Conservation (phyloP, 2,329 filamentous ascomycete species). For the Trichoderma sp. region DNA sequence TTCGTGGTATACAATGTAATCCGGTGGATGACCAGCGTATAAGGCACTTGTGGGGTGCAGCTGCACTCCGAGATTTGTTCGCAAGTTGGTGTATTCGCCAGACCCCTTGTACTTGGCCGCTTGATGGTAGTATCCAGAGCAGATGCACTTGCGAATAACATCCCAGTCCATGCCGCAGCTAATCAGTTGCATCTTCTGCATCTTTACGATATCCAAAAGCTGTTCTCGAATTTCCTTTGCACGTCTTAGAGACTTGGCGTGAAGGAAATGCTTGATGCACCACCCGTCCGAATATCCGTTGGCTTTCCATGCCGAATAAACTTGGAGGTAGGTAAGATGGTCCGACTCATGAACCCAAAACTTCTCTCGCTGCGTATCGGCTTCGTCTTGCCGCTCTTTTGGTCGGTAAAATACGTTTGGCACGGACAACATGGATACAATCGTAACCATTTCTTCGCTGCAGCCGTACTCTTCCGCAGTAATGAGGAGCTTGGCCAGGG, state of each 20-base stretch:
- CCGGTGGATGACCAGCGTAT: constrained; percentile 91
- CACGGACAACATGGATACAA: constrained; percentile 96
- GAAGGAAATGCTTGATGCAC: constrained; percentile 91
- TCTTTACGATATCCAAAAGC: constrained; percentile 87
- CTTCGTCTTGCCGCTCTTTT: constrained; percentile 94
- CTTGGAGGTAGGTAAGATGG: constrained; percentile 91
- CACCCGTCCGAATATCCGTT: constrained; percentile 88
- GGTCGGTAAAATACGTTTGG: constrained; percentile 96
- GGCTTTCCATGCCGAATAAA: constrained; percentile 91
- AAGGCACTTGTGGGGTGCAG: constrained; percentile 91
- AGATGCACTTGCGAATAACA: constrained; percentile 91
- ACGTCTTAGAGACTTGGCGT: constrained; percentile 87
- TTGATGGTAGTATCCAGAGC: constrained; percentile 97
- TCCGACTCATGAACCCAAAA: constrained; percentile 98
- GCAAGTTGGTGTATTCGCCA: constrained; percentile 94
- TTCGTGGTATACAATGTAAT: constrained; percentile 98
- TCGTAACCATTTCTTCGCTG: constrained; percentile 96
- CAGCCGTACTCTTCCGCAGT: constrained; percentile 87
- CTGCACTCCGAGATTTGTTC: constrained; percentile 90
- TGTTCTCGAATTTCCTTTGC: constrained; percentile 95
- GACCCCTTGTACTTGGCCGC: constrained; percentile 94
- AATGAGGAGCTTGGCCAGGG: constrained; percentile 90
- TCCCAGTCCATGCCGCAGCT: constrained; percentile 98
- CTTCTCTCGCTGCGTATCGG: constrained; percentile 91
- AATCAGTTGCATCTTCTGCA: constrained; percentile 83